A percentile compares a stretch with the other conserved stretches of the same genome.
Conservation (phyloP, 176 grass and related monocot species). For the Eremochloa ophiuroides region DNA sequence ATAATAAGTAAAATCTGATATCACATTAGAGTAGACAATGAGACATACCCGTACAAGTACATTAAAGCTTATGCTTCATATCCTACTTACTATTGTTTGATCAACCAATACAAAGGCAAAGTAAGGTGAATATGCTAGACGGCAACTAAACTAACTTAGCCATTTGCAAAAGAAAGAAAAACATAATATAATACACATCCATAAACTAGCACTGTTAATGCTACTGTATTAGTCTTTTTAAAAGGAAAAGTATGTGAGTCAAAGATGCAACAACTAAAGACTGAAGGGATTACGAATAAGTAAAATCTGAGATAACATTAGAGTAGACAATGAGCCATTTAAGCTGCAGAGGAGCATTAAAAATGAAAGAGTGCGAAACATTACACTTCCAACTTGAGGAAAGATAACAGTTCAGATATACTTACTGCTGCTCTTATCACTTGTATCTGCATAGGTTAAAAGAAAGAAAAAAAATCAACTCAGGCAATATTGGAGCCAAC, state of each 20-base stretch:
- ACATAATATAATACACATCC: not conserved
- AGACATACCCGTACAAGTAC: not conserved
- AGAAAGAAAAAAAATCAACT: slow-evolving; percentile 15
- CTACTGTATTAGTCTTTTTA: not conserved
- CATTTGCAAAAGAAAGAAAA: not conserved
- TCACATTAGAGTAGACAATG: not conserved
- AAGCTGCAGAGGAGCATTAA: not conserved
- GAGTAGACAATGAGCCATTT: not conserved
- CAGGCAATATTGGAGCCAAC: slow-evolving; percentile 11
- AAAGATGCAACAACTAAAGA: not conserved
- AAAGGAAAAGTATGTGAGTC: not conserved
- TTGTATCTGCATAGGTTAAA: slow-evolving; percentile 51
- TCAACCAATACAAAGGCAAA: not conserved
- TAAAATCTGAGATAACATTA: not conserved
- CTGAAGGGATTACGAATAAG: not conserved
- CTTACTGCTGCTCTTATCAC: slow-evolving; percentile 51
- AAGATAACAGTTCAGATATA: slow-evolving; percentile 29
- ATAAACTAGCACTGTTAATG: not conserved
- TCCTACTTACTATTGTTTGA: not conserved
- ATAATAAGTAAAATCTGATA: not conserved
- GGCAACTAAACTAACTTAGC: not conserved
- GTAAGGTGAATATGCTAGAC: not conserved
- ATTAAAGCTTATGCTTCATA: not conserved
- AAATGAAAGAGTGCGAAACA: not conserved
- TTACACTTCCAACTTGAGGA: not conserved